Evolutionary conservation across 2,329 filamentous ascomycete species (phyloP), one percentile per base, ranked within the genome.

Genomic region (Rasamsonia emersonii): DNA sequence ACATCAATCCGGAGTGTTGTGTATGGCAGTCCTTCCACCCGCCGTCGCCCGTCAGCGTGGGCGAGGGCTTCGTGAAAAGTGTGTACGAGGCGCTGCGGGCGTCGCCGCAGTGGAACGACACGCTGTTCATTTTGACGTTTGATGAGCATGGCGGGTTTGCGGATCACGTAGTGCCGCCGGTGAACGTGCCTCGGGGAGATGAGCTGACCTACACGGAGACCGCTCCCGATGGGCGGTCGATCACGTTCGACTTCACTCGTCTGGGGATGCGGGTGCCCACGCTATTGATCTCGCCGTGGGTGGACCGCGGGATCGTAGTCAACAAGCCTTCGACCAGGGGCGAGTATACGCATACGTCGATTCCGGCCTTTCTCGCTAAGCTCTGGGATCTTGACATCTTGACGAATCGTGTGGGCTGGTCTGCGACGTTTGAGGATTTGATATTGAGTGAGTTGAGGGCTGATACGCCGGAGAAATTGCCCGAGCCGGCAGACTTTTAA

Each of bases 1-100:
- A 67, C 47, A 58, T 67, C 51, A 74, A 65, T 42, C 62, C 66
- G 3, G 62, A 65, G 38, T 68, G 70, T 53, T 69, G 70, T 43
- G 54, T 54, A n/a, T 65, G 64, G 39, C 7, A 27, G 7, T 27
- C 24, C 9, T 9, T 59, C 54, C 55, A 60, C 40, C 51, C 53
- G 4, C 49, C 43, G 0, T 54, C 54, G 3, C 44, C 54, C 6
- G 45, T 59, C 38, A 57, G 53, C 14, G 54, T 58, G 23, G 57
- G 55, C 7, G 57, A 60, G 33, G 33, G 37, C 9, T 43, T 62
- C 20, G 50, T 60, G 43, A 57, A 58, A 33, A 34, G 47, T 18
- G 48, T 60, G 16, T 59, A 59, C 27, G 56, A 60, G 11, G 48
- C 55, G 8, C 39, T 59, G 27, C 53, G 55, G 30, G 38, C 44